These are phyloP conservation scores for Wickerhamia fluorescens DNA, from an alignment of 805 yeast genomes.

Conservation along the genomic window DNA sequence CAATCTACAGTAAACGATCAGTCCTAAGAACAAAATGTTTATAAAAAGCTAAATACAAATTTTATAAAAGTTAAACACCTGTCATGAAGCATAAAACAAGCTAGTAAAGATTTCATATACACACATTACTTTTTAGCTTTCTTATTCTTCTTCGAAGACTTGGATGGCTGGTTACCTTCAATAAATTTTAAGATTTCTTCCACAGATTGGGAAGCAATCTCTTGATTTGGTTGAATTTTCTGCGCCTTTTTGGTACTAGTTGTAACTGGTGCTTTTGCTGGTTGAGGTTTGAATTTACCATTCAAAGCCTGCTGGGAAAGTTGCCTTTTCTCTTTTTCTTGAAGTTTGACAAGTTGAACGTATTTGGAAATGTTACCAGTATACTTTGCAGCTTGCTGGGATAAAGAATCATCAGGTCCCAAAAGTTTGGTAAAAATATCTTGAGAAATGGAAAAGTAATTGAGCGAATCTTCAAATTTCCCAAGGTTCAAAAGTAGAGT, in stretches of 20 bases:
- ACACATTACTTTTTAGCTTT: conserved; percentile 2
- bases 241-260: conserved; percentile 10
- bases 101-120: background rate
- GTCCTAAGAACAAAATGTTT: no score
- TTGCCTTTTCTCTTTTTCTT: conserved; percentile 20
- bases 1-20: conserved; percentile 1
- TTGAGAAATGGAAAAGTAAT: conserved; percentile 49
- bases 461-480: conserved; percentile 50
- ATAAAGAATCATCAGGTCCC: conserved; percentile 62
- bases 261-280: background rate
- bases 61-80: conserved; percentile 3
- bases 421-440: conserved; percentile 47
- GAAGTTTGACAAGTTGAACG: conserved; percentile 36
- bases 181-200: conserved; percentile 69
- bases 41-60: no score
- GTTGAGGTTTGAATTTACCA: conserved; percentile 6
- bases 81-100: no score
- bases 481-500: conserved; percentile 42
- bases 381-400: conserved; percentile 65
- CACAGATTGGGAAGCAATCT: conserved; percentile 54
- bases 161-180: conserved; percentile 40
- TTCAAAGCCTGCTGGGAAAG: conserved; percentile 13
- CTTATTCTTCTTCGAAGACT: conserved; percentile 6
- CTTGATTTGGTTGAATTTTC: conserved; percentile 7
- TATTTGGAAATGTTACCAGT: conserved; percentile 47